Evolutionary conservation across 139 green algal species (phyloP), one percentile per base, ranked within the genome.

Genomic region (Monoraphidium neglectum): DNA sequence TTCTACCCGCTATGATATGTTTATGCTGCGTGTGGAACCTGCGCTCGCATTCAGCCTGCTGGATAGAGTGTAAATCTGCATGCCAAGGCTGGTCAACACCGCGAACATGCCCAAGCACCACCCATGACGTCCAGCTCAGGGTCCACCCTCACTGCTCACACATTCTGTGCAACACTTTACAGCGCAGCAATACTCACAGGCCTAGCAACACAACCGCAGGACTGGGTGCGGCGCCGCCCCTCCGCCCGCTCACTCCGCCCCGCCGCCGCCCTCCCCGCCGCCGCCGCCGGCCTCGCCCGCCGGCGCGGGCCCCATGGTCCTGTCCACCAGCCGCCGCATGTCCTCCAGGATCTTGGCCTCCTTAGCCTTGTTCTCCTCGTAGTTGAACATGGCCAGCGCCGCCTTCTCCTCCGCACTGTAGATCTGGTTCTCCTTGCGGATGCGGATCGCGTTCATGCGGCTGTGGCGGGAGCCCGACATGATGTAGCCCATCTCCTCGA

Each of bases 331-430:
- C 21, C 46, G 57, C 76, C 92, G 87, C 87, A 98, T 93, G 74
- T 97, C 92, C 54, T 91, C 86, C 79, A 98, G 74, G 28, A 99
- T 91, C 83, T 94, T 91, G 4, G 91, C 77, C 87, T 99, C 96
- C 80, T 97, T 97, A 47, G 81, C 70, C 86, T 96, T 94, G 77
- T 97, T 97, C 85, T 98, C 96, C 85, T 99, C 96, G 77, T 95
- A 97, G 87, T 99, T 99, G 83, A 97, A 95, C 93, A 99, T 97
- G 4, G 96, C 96, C 78, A 99, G 87, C 35, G 96, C 96, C 23
- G 94, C 89, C 85, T 98, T 98, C 83, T 99, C 96, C 81, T 99
- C 96, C 0, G 96, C 96, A 0, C 80, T 96, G 89, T 99, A 99
- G 53, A 99, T 90, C 88, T 97, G 91, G 88, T 96, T 97, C 76